Evolutionary conservation across 1,139 yeast genomes (phyloP), one percentile per base, ranked within the genome.

Genomic region (Candida albicans): DNA sequence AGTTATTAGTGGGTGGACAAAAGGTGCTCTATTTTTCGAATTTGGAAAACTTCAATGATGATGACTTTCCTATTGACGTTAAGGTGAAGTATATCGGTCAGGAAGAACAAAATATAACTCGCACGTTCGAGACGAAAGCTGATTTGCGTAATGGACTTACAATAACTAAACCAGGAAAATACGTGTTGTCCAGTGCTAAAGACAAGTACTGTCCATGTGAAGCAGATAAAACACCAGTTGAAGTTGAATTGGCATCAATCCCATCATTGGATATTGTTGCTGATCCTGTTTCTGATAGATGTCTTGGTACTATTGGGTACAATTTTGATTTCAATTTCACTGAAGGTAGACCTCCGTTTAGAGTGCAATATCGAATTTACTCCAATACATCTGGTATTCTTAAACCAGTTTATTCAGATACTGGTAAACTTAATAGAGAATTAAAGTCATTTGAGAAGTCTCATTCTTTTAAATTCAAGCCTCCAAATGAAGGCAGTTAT

Each of bases 301-400:
- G 99, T 67, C 87, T 95, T 29, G 99, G 99, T 1, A 88, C 91
- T 42, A 83, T 89, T 8, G 99, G 98, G 0, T 79, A 74, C 53
- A 68, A 70, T 22, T 81, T 89, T 46, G 77, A 78, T 38, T 90
- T 91, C 51, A 84, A 80, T 38, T 74, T 87, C 41, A 67, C 77
- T 5, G 8, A 12, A 8, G 99, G 99, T 12, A 77, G 82, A 25
- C 86, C 96, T 1, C 98, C 98, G 3, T 93, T 86, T 64, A 75
- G 74, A 38, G 73, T 90, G 12, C 75, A 73, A 35, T 83, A 84
- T 49, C 74, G 77, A 35, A 82, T 85, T 7, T 87, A 79, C 56
- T 78, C 80, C 44, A 70, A 61, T 50, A 58, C 49, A 50, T 58
- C 58, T 38, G 73, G 74, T 0, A 40, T 50, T 2, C 50, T 72